A percentile compares a stretch with the other conserved stretches of the same genome.
Conservation (phyloP, 306 rosid genomes). For the Ammopiptanthus mongolicus region DNA sequence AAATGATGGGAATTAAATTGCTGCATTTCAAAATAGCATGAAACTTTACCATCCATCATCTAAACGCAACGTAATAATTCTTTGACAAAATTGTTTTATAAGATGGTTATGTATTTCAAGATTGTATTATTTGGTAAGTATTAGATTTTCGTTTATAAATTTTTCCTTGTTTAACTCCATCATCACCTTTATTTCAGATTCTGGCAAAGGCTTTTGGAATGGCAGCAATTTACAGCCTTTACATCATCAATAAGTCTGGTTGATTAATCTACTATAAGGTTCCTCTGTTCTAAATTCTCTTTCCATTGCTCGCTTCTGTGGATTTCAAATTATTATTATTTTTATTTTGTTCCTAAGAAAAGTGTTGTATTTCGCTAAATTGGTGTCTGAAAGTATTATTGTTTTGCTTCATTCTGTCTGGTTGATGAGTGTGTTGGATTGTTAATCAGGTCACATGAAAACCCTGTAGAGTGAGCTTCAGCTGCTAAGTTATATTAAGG, state of each 20-base stretch:
- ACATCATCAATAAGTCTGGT: conserved; percentile 90
- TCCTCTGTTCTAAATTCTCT: not conserved
- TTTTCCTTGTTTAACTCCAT: no score
- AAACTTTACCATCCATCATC: not conserved
- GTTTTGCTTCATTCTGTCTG: not conserved
- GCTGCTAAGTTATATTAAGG: not conserved
- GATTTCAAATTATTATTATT: not conserved
- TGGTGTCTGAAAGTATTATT: not conserved
- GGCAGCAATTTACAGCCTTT: conserved; percentile 92
- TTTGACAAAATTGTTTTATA: not conserved
- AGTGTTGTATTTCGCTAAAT: not conserved
- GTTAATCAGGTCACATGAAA: not conserved
- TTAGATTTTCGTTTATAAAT: no score
- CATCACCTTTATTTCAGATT: conserved; percentile 20
- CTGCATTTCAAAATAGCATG: not conserved
- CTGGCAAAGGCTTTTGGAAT: conserved; percentile 26
- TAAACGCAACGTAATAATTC: not conserved
- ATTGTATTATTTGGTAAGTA: not conserved
- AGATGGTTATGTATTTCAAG: not conserved
- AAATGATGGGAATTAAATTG: not conserved
- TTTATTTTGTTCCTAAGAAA: not conserved
- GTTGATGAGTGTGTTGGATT: not conserved
- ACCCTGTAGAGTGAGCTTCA: not conserved
- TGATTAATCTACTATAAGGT: conserved; percentile 94
- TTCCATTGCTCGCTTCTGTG: not conserved